Base-by-base conservation (phyloP, 192 early-diverging fungal species). In the Mortierella hygrophila region DNA sequence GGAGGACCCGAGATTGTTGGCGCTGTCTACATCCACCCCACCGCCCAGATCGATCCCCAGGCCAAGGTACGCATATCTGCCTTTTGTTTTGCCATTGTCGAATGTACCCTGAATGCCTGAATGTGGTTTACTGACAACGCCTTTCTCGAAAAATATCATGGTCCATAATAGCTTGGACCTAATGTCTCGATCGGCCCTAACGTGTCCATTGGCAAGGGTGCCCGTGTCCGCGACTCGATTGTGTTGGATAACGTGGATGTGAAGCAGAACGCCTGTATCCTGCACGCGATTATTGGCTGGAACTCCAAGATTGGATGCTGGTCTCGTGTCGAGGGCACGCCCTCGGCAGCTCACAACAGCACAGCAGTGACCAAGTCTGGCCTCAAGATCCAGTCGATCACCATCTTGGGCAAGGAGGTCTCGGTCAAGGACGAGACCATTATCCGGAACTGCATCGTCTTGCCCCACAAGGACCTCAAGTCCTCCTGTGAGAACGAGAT, bases 381-480 rank as follows among this genome's bases (percentile, higher is more conserved):
- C 52, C 90, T 96, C 87, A 98, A 98, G 93, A 93, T 96, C 73
- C 97, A 97, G 85, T 95, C 93, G 74, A 95, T 97, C 73, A 94
- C 96, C 55, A 98, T 99, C 75, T 91, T 99, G 37, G 97, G 95
- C 90, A 96, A 97, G 83, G 97, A 96, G 82, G 97, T 99, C 32
- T 92, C 93, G 13, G 96, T 99, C 70, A 95, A 94, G 82, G 97
- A 98, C 87, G 98, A 99, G 90, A 93, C 93, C 74, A 94, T 97
- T 44, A 96, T 99, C 80, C 93, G 98, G 82, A 98, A 99, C 92
- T 99, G 97, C 78, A 97, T 99, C 75, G 98, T 99, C 41, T 85
- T 99, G 80, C 98, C 98, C 37, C 95, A 99, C 91, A 99, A 99
- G 94, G 98, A 98, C 75, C 91, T 99, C 75, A 96, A 96, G 88